Conservation (phyloP, 176 grass and related monocot species). For the Oryza nivara region DNA sequence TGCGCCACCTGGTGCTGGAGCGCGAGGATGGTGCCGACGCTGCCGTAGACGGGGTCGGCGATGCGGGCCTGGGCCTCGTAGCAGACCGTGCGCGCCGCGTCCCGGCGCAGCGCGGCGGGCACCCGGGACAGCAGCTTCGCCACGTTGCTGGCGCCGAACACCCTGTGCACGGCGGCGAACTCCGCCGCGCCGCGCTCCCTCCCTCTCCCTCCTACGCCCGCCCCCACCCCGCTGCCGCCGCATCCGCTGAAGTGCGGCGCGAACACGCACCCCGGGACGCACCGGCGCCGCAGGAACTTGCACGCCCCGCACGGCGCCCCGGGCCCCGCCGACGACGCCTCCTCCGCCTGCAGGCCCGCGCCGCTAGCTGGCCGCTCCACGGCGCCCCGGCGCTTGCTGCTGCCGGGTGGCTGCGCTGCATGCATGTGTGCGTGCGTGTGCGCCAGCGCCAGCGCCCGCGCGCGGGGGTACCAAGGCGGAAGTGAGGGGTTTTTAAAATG, state of each 20-base stretch:
- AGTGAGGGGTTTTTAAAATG: slow-evolving; percentile 12
- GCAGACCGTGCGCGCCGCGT: slow-evolving; percentile 65
- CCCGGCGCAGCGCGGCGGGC: slow-evolving; percentile 49
- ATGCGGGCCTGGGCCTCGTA: slow-evolving; percentile 85
- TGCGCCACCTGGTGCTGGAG: slow-evolving; percentile 74
- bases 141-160: slow-evolving; percentile 90
- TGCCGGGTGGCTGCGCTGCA: slow-evolving; percentile 32
- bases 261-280: slow-evolving; percentile 68
- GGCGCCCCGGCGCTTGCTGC: slow-evolving; percentile 33
- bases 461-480: neutral
- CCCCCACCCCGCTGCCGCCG: neutral
- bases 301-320: slow-evolving; percentile 81
- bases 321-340: neutral
- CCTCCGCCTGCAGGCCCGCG: slow-evolving; percentile 2
- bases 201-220: neutral
- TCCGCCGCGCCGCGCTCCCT: slow-evolving; percentile 45
- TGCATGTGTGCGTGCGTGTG: neutral
- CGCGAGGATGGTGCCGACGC: slow-evolving; percentile 72
- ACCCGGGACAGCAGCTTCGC: slow-evolving; percentile 76
- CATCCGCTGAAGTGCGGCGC: slow-evolving; percentile 67
- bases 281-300: slow-evolving; percentile 94
- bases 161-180: slow-evolving; percentile 72
- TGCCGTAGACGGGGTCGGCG: slow-evolving; percentile 81
- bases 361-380: neutral
- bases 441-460: neutral